Evolutionary conservation across 2,329 filamentous ascomycete species (phyloP).

Genomic region (Byssoonygena ceratinophila): DNA sequence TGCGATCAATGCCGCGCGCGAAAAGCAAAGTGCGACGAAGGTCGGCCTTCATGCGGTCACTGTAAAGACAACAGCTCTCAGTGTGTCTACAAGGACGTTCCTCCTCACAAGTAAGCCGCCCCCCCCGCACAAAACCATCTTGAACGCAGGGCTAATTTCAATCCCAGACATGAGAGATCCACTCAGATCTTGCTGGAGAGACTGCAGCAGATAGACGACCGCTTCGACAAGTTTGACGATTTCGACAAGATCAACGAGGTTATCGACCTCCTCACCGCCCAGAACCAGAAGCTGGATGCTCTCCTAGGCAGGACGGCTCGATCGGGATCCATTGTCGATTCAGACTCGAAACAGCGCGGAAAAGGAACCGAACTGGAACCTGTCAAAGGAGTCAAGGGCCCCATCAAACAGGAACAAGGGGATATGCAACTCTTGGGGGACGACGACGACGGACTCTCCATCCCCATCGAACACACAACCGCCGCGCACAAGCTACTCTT

Average conservation of each 20-base stretch:
- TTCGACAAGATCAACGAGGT: conserved; percentile 6
- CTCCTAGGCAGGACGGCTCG: conserved; percentile 10
- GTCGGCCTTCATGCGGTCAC: conserved; percentile 66
- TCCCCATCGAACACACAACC: conserved; percentile 79
- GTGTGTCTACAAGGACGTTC: conserved; percentile 83
- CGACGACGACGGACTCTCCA: conserved; percentile 54
- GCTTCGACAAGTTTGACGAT: conserved; percentile 10
- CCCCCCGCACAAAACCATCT: no score
- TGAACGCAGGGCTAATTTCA: no score
- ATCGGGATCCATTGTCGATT: not conserved
- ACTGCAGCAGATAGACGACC: conserved; percentile 26
- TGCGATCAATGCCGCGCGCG: conserved; percentile 81
- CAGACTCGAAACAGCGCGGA: conserved; percentile 1
- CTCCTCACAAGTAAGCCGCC: conserved; percentile 71
- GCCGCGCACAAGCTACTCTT: conserved; percentile 71
- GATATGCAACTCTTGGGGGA: conserved; percentile 25
- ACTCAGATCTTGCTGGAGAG: conserved; percentile 31
- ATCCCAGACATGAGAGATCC: conserved; percentile 36
- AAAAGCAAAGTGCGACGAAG: conserved; percentile 87
- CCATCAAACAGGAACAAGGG: conserved; percentile 32
- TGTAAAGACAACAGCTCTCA: conserved; percentile 76
- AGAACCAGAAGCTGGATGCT: conserved; percentile 13
- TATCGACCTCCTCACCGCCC: conserved; percentile 8
- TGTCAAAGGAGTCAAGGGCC: not conserved
- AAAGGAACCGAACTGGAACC: not conserved